Conservation (phyloP, 2,329 filamentous ascomycete species). For the Talaromyces rugulosus region DNA sequence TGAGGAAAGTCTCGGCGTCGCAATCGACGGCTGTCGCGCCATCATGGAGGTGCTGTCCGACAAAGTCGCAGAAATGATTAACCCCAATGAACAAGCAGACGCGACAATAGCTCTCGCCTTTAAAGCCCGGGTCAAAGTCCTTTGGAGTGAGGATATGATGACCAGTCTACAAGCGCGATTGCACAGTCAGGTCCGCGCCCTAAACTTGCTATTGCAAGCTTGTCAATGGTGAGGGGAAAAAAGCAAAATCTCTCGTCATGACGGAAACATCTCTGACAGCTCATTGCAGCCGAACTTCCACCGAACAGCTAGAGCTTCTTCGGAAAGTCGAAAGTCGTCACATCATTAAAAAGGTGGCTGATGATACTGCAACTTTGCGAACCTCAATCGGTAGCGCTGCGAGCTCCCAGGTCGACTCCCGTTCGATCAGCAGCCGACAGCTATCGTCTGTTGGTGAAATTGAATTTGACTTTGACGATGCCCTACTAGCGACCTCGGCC, state of each 20-base stretch:
- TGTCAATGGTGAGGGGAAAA: constrained; percentile 32
- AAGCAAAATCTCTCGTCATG: neutral
- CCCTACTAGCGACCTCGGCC: constrained; percentile 22
- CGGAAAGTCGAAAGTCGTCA: constrained; percentile 27
- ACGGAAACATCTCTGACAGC: neutral
- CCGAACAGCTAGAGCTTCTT: constrained; percentile 33
- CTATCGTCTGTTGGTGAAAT: constrained; percentile 24
- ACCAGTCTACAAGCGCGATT: constrained; percentile 30
- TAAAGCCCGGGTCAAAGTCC: constrained; percentile 23
- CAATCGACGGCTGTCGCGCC: constrained; percentile 31
- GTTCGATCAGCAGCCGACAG: constrained; percentile 22
- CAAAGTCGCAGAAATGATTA: constrained; percentile 28
- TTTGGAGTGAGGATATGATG: constrained; percentile 37
- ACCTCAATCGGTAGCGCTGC: constrained; percentile 21
- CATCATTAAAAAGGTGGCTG: constrained; percentile 33
- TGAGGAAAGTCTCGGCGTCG: constrained; percentile 26
- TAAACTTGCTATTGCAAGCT: constrained; percentile 36
- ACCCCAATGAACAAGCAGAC: constrained; percentile 11
- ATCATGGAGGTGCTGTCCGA: constrained; percentile 34
- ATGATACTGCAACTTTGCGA: constrained; percentile 33
- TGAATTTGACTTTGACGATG: constrained; percentile 30
- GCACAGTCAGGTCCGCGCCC: constrained; percentile 32
- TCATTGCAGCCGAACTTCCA: constrained; percentile 24
- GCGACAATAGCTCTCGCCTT: constrained; percentile 21
- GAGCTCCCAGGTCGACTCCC: constrained; percentile 21